Percentiles rank a stretch among this genome's conserved stretches.
Evolutionary conservation across 108 stramenopile genomes (phyloP).

Genomic region (Nitzschia sp.): DNA sequence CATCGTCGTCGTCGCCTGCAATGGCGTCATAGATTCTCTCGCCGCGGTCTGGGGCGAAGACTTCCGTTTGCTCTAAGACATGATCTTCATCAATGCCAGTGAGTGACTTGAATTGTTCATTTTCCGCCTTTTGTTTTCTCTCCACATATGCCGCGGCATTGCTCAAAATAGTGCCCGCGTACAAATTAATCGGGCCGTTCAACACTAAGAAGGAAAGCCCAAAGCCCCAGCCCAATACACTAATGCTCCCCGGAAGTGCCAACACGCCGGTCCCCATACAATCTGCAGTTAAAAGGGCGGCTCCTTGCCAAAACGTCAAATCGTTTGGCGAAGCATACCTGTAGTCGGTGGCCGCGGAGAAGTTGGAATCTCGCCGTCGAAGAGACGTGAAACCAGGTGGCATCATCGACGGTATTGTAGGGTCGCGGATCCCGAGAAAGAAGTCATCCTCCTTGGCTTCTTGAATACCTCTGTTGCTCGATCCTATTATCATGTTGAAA

Average conservation of each 20-base stretch:
- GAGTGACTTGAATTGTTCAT: not conserved
- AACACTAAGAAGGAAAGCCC: slow-evolving; percentile 63
- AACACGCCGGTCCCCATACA: slow-evolving; percentile 81
- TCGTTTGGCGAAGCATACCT: not conserved
- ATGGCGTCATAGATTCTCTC: slow-evolving; percentile 1
- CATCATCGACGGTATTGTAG: not conserved
- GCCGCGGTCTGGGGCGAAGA: not conserved
- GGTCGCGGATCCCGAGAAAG: not conserved
- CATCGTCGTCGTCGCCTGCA: not conserved
- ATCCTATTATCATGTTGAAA: too few species aligned
- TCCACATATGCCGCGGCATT: slow-evolving; percentile 54
- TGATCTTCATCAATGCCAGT: not conserved
- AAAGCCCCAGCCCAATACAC: slow-evolving; percentile 39
- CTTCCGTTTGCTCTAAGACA: not conserved
- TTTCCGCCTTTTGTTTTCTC: slow-evolving; percentile 12
- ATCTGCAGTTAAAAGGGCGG: slow-evolving; percentile 63
- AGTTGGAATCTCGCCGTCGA: not conserved
- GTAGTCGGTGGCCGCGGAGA: not conserved
- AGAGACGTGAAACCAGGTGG: not conserved
- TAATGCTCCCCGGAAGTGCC: slow-evolving; percentile 57
- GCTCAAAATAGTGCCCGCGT: slow-evolving; percentile 59
- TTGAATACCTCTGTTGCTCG: too few species aligned
- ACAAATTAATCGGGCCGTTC: slow-evolving; percentile 62
- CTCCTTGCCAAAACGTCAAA: slow-evolving; percentile 33
- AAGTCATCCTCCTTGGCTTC: too few species aligned